These are phyloP conservation scores for Clitocybe nebularis DNA, from an alignment of 1,284 basidiomycete genomes.

Conservation along the genomic window DNA sequence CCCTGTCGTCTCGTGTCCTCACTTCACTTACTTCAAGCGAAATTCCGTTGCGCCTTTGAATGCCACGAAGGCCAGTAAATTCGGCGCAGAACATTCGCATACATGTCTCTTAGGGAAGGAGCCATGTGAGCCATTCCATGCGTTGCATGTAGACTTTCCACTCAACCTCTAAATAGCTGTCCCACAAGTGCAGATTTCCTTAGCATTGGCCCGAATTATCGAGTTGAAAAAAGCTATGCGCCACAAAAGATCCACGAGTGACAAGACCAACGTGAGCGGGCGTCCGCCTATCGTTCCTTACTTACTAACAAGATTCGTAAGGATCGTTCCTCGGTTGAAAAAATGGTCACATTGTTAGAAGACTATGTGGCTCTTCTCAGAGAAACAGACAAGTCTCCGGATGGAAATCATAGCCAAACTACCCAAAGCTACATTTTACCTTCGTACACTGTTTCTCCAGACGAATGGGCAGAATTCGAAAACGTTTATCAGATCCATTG, in stretches of 20 bases:
- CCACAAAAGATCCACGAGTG: conserved; percentile 10
- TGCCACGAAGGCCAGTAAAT: conserved; percentile 62
- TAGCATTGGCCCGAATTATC: conserved; percentile 56
- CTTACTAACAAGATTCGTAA: conserved; percentile 11
- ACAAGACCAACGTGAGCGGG: conserved; percentile 11
- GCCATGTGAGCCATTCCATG: conserved; percentile 48
- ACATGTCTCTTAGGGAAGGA: conserved; percentile 79
- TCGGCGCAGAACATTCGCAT: conserved; percentile 86
- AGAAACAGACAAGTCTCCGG: conserved; percentile 36
- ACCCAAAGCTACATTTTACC: conserved; percentile 58
- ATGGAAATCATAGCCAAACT: conserved; percentile 26
- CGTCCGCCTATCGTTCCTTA: background rate
- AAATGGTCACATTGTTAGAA: conserved; percentile 57
- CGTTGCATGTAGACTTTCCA: background rate
- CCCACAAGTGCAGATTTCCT: conserved; percentile 63
- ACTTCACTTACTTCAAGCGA: conserved; percentile 80
- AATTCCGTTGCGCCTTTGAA: conserved; percentile 39
- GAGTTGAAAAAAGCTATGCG: conserved; percentile 40
- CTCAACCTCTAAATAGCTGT: conserved; percentile 42
- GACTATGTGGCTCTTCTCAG: conserved; percentile 59
- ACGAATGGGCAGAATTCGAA: conserved; percentile 82
- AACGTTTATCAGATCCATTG: conserved; percentile 91
- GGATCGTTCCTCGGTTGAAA: conserved; percentile 29
- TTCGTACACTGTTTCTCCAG: conserved; percentile 56
- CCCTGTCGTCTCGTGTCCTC: conserved; percentile 74